Percentiles rank a stretch among this genome's conserved stretches.
Conservation (phyloP, 305 asterid genomes). For the Solanum aculeatissimum region DNA sequence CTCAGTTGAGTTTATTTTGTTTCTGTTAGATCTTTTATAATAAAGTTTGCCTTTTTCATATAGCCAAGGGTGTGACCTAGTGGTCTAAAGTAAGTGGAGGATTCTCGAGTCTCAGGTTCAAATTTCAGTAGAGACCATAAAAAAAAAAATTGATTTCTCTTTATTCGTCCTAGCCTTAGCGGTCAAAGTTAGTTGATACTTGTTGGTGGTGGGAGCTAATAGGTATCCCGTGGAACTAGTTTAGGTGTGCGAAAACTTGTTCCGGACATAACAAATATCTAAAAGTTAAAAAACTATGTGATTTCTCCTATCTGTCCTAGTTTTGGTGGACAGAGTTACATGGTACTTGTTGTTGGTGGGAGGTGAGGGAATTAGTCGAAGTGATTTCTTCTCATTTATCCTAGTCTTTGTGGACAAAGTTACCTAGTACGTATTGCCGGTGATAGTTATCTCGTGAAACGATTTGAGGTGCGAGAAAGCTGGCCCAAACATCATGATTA, state of each 20-base stretch:
- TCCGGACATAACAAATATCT: neutral
- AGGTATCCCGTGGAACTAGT: neutral
- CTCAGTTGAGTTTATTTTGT: constrained; percentile 30
- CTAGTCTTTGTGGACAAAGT: neutral
- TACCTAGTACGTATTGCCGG: neutral
- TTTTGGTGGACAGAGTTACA: neutral
- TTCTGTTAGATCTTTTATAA: neutral
- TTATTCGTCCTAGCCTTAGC: neutral
- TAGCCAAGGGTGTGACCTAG: neutral
- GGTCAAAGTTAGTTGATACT: neutral
- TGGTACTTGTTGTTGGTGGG: no score
- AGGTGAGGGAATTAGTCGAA: neutral
- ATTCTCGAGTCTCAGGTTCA: neutral
- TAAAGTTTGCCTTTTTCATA: neutral
- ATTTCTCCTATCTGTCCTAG: neutral
- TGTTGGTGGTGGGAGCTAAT: neutral
- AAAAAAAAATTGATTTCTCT: neutral
- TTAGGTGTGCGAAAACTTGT: neutral
- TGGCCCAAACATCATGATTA: neutral
- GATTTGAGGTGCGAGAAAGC: neutral
- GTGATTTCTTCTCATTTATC: neutral
- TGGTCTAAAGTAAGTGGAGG: neutral
- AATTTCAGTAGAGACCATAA: neutral
- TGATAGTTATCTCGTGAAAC: neutral
- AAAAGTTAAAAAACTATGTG: neutral